Conservation (phyloP, 768 basidiomycete species). For the Lentinula raphanica region DNA sequence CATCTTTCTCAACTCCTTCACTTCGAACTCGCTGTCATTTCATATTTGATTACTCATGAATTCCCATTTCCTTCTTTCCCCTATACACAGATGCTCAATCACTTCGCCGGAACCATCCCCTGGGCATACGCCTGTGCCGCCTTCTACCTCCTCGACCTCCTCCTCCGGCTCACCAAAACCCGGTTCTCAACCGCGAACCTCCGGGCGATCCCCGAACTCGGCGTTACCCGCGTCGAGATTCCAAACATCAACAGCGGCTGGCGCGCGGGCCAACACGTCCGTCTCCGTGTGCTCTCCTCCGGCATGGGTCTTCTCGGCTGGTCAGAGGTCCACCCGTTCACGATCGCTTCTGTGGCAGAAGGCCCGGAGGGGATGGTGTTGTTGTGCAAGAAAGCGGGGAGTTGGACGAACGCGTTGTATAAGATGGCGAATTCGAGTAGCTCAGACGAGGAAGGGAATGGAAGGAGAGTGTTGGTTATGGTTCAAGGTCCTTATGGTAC, state of each 20-base stretch:
- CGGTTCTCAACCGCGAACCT: constrained; percentile 40
- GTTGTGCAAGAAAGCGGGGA: constrained; percentile 36
- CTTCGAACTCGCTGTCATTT: too few species aligned
- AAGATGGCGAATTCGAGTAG: constrained; percentile 22
- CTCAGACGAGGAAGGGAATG: constrained; percentile 14
- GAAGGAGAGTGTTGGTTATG: constrained; percentile 25
- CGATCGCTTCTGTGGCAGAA: constrained; percentile 47
- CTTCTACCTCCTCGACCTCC: constrained; percentile 41
- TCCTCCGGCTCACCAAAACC: constrained; percentile 44
- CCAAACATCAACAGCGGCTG: constrained; percentile 45
- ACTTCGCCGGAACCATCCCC: background rate
- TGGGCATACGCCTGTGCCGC: constrained; percentile 13
- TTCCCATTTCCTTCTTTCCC: too few species aligned
- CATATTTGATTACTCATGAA: too few species aligned
- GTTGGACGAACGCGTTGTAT: constrained; percentile 42
- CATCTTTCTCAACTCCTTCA: too few species aligned
- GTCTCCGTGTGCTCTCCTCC: constrained; percentile 42
- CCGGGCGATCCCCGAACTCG: constrained; percentile 39
- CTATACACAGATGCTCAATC: constrained; percentile 5
- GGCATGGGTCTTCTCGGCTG: constrained; percentile 34
- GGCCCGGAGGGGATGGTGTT: constrained; percentile 42
- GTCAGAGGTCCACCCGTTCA: constrained; percentile 54
- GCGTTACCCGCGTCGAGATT: constrained; percentile 42
- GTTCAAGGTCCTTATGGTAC: constrained; percentile 41
- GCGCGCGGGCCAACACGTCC: constrained; percentile 60